Percentiles rank a stretch among this genome's conserved stretches.
Conservation (phyloP, 2,329 filamentous ascomycete species). For the Trichoderma oligosporum region DNA sequence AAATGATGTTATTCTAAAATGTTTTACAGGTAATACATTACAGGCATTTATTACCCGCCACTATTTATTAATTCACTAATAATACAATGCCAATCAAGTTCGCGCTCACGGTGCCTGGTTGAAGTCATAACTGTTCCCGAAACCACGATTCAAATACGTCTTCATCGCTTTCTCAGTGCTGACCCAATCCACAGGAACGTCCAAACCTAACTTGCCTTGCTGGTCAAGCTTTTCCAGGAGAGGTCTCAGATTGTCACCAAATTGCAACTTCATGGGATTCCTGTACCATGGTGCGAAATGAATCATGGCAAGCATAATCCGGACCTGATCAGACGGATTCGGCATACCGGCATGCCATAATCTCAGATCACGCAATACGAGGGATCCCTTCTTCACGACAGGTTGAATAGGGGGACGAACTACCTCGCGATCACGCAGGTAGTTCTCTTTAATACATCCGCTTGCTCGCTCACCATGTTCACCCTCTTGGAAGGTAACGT, state of each 20-base stretch:
- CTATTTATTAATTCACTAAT: neutral
- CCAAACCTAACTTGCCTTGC: conserved; percentile 36
- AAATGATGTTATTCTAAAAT: neutral
- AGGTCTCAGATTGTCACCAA: conserved; percentile 47
- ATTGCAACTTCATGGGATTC: conserved; percentile 54
- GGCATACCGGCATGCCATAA: conserved; percentile 64
- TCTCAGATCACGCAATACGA: conserved; percentile 56
- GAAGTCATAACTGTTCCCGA: conserved; percentile 62
- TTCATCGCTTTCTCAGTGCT: conserved; percentile 38
- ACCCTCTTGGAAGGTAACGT: conserved; percentile 43
- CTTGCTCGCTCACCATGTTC: conserved; percentile 50
- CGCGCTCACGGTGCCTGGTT: conserved; percentile 37
- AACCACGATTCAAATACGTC: conserved; percentile 53
- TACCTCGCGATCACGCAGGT: conserved; percentile 37
- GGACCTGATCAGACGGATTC: conserved; percentile 46
- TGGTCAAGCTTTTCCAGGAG: conserved; percentile 43
- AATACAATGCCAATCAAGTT: neutral
- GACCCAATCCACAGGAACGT: conserved; percentile 51
- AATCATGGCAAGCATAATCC: conserved; percentile 59
- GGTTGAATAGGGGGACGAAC: conserved; percentile 48
- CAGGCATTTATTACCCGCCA: too few species aligned
- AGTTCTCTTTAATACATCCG: conserved; percentile 43
- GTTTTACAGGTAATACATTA: neutral
- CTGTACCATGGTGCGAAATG: conserved; percentile 57
- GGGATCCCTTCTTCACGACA: conserved; percentile 48